phyloP scores from a whole-genome alignment of 306 rosid genomes.

The Cucurbita argyrosperma region DNA sequence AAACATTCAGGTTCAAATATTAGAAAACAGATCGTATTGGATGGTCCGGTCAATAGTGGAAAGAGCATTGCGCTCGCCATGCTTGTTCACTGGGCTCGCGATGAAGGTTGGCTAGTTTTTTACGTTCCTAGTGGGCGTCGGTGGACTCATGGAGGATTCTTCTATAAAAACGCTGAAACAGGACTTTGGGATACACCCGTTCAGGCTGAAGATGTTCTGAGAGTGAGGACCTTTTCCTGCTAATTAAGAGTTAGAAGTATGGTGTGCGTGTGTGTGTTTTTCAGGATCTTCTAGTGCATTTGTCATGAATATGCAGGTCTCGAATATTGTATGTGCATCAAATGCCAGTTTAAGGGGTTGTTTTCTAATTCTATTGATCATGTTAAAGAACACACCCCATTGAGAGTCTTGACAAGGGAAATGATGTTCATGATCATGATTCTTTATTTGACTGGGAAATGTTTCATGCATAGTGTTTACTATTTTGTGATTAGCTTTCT shows the following conservation, averaged over 20 bases:
- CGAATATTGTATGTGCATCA: background rate
- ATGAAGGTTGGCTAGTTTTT: conserved; percentile 94
- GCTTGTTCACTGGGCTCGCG: conserved; percentile 98
- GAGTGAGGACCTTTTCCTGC: conserved; percentile 29
- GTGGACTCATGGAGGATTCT: conserved; percentile 89
- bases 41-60: conserved; percentile 84
- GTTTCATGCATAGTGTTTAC: background rate
- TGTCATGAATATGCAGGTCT: background rate
- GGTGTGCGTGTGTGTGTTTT: background rate
- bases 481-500: background rate
- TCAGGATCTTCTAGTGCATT: background rate
- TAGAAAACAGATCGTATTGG: conserved; percentile 74
- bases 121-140: conserved; percentile 73
- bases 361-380: background rate
- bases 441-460: background rate
- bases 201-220: conserved; percentile 69
- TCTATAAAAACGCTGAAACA: conserved; percentile 50
- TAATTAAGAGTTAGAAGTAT: background rate
- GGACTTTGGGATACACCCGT: conserved; percentile 92
- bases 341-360: background rate
- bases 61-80: conserved; percentile 81
- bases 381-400: too few species aligned
- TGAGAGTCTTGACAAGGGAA: background rate
- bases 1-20: conserved; percentile 40
- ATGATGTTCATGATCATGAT: background rate